A percentile compares a stretch with the other conserved stretches of the same genome.
Conservation (phyloP, 2,329 filamentous ascomycete genomes). For the Colletotrichum gloeosporioides region DNA sequence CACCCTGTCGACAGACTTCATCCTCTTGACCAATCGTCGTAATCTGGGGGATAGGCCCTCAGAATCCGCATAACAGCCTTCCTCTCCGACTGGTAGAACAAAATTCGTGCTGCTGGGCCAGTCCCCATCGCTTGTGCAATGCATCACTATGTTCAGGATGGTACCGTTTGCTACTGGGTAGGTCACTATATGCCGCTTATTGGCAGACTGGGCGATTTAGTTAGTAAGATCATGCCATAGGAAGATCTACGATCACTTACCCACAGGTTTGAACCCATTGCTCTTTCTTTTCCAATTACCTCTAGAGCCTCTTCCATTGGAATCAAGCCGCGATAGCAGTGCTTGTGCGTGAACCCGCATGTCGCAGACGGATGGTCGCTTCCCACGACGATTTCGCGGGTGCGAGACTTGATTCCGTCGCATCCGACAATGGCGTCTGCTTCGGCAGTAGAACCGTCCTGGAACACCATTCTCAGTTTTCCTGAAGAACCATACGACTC, state of each 20-base stretch:
- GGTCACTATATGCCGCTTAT: conserved; percentile 60
- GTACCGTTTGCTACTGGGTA: conserved; percentile 62
- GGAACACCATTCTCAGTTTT: conserved; percentile 35
- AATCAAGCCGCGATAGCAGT: conserved; percentile 56
- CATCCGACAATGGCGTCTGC: conserved; percentile 56
- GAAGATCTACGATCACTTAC: conserved; percentile 49
- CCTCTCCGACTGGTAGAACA: conserved; percentile 21
- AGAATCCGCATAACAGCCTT: not conserved
- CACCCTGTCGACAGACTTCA: not conserved
- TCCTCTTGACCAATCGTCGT: not conserved
- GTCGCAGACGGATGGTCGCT: conserved; percentile 39
- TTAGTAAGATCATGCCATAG: not conserved
- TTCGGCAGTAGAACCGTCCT: conserved; percentile 41
- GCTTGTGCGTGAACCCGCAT: conserved; percentile 56
- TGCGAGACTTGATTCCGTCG: conserved; percentile 62
- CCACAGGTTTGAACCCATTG: conserved; percentile 49
- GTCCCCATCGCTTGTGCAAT: conserved; percentile 32
- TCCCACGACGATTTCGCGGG: conserved; percentile 56
- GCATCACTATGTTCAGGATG: conserved; percentile 61
- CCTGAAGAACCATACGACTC: not conserved
- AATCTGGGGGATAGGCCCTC: not conserved
- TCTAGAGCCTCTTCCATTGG: conserved; percentile 58
- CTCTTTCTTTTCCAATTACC: conserved; percentile 46
- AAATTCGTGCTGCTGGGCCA: conserved; percentile 30
- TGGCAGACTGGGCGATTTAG: conserved; percentile 37